Evolutionary conservation across 164 flowering plant species (phyloP).

Genomic region (Magnolia kwangsiensis): DNA sequence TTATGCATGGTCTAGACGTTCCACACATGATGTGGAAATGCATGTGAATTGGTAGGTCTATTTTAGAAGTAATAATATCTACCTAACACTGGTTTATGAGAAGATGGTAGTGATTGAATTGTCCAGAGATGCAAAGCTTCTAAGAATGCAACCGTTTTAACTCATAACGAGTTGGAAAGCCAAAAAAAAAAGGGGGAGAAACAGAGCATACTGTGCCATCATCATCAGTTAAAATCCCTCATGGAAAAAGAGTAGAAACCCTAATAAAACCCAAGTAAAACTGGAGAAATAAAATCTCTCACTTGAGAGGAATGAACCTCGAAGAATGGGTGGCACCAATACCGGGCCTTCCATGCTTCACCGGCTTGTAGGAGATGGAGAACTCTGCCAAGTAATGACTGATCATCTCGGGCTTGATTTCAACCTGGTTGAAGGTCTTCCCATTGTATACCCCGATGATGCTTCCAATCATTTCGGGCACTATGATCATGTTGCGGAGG

Average conservation of each 20-base stretch:
- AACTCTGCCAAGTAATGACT: slow-evolving; percentile 22
- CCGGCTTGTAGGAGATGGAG: slow-evolving; percentile 24
- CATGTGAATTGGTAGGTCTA: too few relatives aligned
- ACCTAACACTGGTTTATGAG: too few relatives aligned
- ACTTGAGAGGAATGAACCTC: slow-evolving; percentile 33
- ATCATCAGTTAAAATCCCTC: not conserved
- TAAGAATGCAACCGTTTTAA: not conserved
- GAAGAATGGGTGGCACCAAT: slow-evolving; percentile 27
- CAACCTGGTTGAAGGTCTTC: slow-evolving; percentile 23
- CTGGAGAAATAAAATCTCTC: slow-evolving; percentile 2
- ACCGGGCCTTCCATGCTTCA: slow-evolving; percentile 25
- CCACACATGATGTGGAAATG: too few relatives aligned
- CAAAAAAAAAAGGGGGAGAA: not conserved
- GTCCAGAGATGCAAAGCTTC: too few relatives aligned
- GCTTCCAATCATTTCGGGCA: slow-evolving; percentile 24
- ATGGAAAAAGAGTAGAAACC: not conserved
- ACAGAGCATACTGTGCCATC: not conserved
- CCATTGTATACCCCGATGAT: slow-evolving; percentile 22
- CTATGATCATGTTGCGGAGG: slow-evolving; percentile 25
- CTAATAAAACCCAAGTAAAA: not conserved
- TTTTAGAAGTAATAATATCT: too few relatives aligned
- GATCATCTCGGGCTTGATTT: slow-evolving; percentile 26
- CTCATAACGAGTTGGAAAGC: not conserved
- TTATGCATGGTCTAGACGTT: too few relatives aligned
- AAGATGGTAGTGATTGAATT: too few relatives aligned